Base-by-base conservation (phyloP, 352 stramenopile species). In the Thalassiosira mediterranea region DNA sequence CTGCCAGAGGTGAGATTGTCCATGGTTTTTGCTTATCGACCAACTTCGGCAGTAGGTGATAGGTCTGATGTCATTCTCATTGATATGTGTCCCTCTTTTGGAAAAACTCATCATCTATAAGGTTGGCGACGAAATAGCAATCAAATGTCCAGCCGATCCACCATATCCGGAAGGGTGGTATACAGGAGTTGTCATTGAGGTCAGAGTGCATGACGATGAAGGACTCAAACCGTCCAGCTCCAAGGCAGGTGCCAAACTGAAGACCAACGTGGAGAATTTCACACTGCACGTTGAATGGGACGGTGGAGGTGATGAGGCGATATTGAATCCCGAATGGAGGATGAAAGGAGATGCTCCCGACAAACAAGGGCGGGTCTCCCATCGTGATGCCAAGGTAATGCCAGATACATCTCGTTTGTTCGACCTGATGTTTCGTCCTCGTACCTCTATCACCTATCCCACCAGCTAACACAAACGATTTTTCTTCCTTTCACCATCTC, bases 151-250 rank as follows among this genome's bases (percentile, higher is more conserved):
- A 40, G 38, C 67, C 8, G 73, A 82, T 49, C 66, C 73, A 54
- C 73, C 68, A 48, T 70, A 79, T 63, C 73, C 73, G 10, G 57
- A 70, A 54, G 70, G 70, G 26, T 82, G 73, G 73, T 82, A 82
- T 49, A 57, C 73, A 31, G 69, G 49, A 47, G 44, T 82, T 32
- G 60, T 82, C 17, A 60, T 78, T 29, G 54, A 68, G 44, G 51
- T 71, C 23, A 62, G 68, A 17, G 31, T 56, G 34, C 56, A 78
- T 60, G 58, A 62, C 40, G 48, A 63, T 25, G 29, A 71, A 29
- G 29, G 31, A 26, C n/a, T n/a, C n/a, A 67, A 70, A 19, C 3
- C 28, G 11, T 44, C 67, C 23, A 47, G 29, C 28, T 21, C 29
- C 15, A 69, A 76, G 37, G 15, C 48, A 21, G 49, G 49, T 21